Evolutionary conservation across 345 rosid species (phyloP).

Genomic region (Geranium rotundifolium): DNA sequence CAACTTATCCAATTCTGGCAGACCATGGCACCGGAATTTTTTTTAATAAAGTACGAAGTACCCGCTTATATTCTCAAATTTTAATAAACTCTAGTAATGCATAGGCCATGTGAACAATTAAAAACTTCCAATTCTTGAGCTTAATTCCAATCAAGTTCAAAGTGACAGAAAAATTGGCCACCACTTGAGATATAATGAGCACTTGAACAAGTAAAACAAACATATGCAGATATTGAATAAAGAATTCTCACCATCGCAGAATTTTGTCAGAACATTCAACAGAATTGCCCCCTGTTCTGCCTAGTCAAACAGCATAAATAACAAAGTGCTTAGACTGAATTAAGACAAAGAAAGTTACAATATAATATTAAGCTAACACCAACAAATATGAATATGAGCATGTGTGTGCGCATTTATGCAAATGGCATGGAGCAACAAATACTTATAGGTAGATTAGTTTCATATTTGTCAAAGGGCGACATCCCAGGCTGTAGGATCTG

Average conservation of each 20-base stretch:
- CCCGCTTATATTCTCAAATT: background rate
- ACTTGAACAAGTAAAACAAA: background rate
- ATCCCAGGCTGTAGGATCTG: no score
- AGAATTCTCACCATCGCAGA: conserved; percentile 24
- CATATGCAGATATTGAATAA: background rate
- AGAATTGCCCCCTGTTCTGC: conserved; percentile 22
- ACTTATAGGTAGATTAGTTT: no score
- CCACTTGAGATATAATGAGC: background rate
- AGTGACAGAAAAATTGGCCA: background rate
- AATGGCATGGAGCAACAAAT: no score
- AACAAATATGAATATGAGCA: background rate
- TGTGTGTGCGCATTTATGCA: background rate
- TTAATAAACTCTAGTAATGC: background rate
- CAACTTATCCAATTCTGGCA: background rate
- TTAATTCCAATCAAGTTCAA: background rate
- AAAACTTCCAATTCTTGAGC: background rate
- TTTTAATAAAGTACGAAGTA: no score
- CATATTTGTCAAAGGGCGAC: no score
- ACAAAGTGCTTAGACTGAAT: background rate
- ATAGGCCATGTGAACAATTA: background rate
- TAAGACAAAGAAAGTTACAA: background rate
- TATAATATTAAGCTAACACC: background rate
- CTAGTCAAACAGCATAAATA: conserved; percentile 13
- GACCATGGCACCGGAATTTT: background rate
- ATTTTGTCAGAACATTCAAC: conserved; percentile 25